Base-by-base conservation (phyloP, 1,284 basidiomycete species). In the Cystobasidium slooffiae region DNA sequence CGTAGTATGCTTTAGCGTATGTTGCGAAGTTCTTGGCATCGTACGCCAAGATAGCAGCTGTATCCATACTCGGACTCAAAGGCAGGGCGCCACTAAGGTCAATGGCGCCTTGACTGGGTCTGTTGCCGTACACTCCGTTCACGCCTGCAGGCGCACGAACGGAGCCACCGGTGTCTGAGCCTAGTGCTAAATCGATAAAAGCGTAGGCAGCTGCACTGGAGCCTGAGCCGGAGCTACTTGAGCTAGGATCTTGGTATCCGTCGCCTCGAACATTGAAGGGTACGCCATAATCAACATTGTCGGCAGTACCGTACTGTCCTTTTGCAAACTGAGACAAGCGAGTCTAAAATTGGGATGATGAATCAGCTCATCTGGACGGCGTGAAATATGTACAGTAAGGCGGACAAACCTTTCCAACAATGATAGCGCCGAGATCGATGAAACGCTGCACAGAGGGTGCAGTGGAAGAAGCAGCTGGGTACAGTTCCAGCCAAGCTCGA, bases 251-350 rank as follows among this genome's bases (percentile, higher is more conserved):
- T 73, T 83, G 83, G 76, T 86, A 85, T 0, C 86, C 86, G 76
- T 88, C 87, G 18, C 85, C 86, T 52, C 86, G 84, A 37, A 86
- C 84, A 76, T 87, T 87, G 83, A 85, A 86, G 1, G 86, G 85
- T 56, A 86, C 85, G 47, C 85, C 82, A 20, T 85, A 83, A 76
- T 87, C 86, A n/a, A 85, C 82, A 82, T 85, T 87, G 75, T 85
- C 84, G 14, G 78, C 78, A 73, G 86, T 87, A 0, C 86, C 86
- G 18, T 82, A 81, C 49, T 87, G 85, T 5, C 86, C 86, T 75
- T 87, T 87, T 12, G 87, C 86, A 75, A 88, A 88, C 77, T 87
- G 86, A 10, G 85, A 86, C 3, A 86, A 86, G 75, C 86, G 86
- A 4, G 85, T 85, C 77, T 65, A 46, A 24, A 22, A 20, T 51